Conservation (phyloP, 768 basidiomycete species). For the Phylloporus sp. region DNA sequence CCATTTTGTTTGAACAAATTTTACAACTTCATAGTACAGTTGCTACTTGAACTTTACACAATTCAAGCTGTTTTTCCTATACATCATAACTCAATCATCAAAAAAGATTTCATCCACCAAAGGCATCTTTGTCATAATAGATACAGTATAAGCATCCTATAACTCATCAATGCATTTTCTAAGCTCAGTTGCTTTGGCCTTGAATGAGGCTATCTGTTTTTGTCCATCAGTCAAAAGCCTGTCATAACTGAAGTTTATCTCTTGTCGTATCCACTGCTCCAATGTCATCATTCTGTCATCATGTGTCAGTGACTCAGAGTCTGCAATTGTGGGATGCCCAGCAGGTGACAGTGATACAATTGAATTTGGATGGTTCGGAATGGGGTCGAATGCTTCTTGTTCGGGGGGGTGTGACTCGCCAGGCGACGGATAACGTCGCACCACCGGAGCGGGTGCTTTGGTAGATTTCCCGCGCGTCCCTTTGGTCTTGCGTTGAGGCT, state of each 20-base stretch:
- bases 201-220: slow-evolving; percentile 46
- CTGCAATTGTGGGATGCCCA: slow-evolving; percentile 9
- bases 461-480: slow-evolving; percentile 19
- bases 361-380: slow-evolving; percentile 2
- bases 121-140: no score
- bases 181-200: slow-evolving; percentile 40
- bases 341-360: slow-evolving; percentile 13
- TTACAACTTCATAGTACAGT: no score
- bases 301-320: slow-evolving; percentile 20
- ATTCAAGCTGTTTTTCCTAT: no score
- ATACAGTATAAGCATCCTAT: no score
- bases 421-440: slow-evolving; percentile 15
- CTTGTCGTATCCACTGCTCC: slow-evolving; percentile 78
- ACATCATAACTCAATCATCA: no score
- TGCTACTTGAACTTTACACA: no score
- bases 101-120: no score
- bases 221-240: slow-evolving; percentile 52
- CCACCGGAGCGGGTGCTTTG: slow-evolving; percentile 13
- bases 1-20: no score
- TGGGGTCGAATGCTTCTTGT: not conserved
- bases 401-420: slow-evolving; percentile 1
- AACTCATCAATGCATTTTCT: slow-evolving; percentile 36
- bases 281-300: slow-evolving; percentile 75
- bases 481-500: slow-evolving; percentile 23
- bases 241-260: slow-evolving; percentile 67